Percentiles rank a stretch among this genome's conserved stretches.
Evolutionary conservation across 306 rosid genomes (phyloP).

Genomic region (Comarum palustre): DNA sequence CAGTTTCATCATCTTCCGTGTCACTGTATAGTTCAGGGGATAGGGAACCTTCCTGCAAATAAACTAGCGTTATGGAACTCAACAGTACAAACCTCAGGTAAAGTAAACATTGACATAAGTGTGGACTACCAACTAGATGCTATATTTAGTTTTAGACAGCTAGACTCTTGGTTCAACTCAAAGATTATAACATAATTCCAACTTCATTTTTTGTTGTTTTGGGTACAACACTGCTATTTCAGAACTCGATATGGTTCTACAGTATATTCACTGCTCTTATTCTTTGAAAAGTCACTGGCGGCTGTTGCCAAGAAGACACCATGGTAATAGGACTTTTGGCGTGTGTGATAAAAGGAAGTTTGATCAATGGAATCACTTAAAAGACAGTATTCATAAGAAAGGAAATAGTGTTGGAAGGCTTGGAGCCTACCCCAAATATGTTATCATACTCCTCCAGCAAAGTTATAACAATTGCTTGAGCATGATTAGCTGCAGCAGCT

Average conservation of each 20-base stretch:
- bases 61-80: slow-evolving; percentile 36
- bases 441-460: slow-evolving; percentile 73
- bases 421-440: slow-evolving; percentile 67
- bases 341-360: slow-evolving; percentile 11
- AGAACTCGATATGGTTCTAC: background rate
- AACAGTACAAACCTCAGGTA: slow-evolving; percentile 13
- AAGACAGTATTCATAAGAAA: slow-evolving; percentile 11
- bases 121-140: slow-evolving; percentile 5
- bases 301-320: background rate
- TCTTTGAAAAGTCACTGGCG: background rate
- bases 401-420: slow-evolving; percentile 7
- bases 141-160: background rate
- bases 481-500: slow-evolving; percentile 98
- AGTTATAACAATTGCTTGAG: slow-evolving; percentile 87
- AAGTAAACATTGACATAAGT: background rate
- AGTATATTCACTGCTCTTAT: background rate
- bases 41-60: slow-evolving; percentile 69
- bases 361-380: slow-evolving; percentile 1
- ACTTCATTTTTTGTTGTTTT: background rate
- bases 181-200: background rate
- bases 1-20: slow-evolving; percentile 74
- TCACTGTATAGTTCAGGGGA: slow-evolving; percentile 72
- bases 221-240: background rate
- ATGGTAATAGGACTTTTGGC: background rate
- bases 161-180: background rate